phyloP scores from a whole-genome alignment of 2,329 filamentous ascomycete species.

The Epichloe gansuensis region DNA sequence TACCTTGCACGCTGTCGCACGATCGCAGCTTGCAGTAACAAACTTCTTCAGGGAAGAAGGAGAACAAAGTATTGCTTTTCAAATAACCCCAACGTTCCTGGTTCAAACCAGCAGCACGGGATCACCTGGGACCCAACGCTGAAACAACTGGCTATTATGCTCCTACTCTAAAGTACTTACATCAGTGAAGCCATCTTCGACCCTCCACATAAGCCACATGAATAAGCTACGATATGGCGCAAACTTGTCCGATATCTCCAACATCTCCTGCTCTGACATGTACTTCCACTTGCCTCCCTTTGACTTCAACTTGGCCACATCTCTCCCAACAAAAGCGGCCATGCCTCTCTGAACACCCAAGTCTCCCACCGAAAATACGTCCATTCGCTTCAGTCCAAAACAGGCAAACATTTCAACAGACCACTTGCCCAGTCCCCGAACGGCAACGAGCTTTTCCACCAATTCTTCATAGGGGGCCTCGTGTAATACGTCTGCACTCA shows the following conservation, averaged over 20 bases:
- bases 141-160: background rate
- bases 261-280: constrained; percentile 89
- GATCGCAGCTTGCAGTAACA: background rate
- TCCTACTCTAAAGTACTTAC: constrained; percentile 44
- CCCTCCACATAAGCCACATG: constrained; percentile 98
- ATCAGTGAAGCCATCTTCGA: constrained; percentile 56
- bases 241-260: constrained; percentile 66
- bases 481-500: constrained; percentile 63
- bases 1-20: background rate
- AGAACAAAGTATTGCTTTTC: background rate
- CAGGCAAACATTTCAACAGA: constrained; percentile 97
- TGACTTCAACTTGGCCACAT: constrained; percentile 71
- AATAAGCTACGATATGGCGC: constrained; percentile 81
- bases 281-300: constrained; percentile 93
- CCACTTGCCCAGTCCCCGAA: constrained; percentile 80
- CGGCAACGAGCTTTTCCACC: constrained; percentile 66
- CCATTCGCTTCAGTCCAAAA: constrained; percentile 86
- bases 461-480: constrained; percentile 77
- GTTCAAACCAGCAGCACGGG: background rate
- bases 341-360: constrained; percentile 90
- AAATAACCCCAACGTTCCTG: background rate
- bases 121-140: background rate
- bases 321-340: constrained; percentile 71
- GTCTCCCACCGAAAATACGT: constrained; percentile 87
- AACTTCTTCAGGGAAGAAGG: too few relatives aligned